Base-by-base conservation (phyloP, 2,329 filamentous ascomycete genomes). In the Cladophialophora psammophila region DNA sequence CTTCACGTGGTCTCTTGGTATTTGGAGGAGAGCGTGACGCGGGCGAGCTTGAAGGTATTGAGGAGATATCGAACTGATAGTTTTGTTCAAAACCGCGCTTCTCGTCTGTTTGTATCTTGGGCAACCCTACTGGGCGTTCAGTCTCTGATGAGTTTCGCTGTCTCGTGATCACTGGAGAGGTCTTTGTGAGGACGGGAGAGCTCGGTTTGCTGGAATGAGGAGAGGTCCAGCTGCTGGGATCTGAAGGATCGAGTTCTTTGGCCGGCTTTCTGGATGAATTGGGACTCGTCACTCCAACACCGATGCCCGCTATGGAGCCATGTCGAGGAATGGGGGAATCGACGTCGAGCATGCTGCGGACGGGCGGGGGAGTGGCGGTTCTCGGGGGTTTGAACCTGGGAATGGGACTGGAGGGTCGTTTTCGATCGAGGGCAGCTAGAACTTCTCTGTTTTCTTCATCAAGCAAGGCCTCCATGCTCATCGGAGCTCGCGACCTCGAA, bases 401-500 rank as follows among this genome's bases (percentile, higher is more conserved):
- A 65, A 66, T 31, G 65, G 74, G 72, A 66, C 71, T 65, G 59
- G 71, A 52, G 18, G 70, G 69, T 63, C 69, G 75, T 20, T 61
- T 36, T 53, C 84, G 85, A 76, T 91, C 88, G 50, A 93, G 82
- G 68, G 92, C 81, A 56, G 88, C 88, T 71, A 93, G 82, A 45
- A 93, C 88, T 79, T 92, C 90, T 69, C 85, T 84, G 69, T 90
- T 86, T 82, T 94, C 91, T 81, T 93, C 89, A 76, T 93, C 91
- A 70, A 93, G 83, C 71, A 89, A 87, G 57, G 90, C 87, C 80
- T 93, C 91, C 75, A 94, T 87, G 75, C 90, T 93, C 89, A 92
- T 92, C 1, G 69, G 69, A 35, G 66, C 64, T 48, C 69, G 65
- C 45, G 69, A 66, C 57, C 64, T 67, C 34, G 65, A 69, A 52